A percentile compares a stretch with the other conserved stretches of the same genome.
phyloP scores from a whole-genome alignment of 768 basidiomycete genomes.

The Pluteus cervinus region DNA sequence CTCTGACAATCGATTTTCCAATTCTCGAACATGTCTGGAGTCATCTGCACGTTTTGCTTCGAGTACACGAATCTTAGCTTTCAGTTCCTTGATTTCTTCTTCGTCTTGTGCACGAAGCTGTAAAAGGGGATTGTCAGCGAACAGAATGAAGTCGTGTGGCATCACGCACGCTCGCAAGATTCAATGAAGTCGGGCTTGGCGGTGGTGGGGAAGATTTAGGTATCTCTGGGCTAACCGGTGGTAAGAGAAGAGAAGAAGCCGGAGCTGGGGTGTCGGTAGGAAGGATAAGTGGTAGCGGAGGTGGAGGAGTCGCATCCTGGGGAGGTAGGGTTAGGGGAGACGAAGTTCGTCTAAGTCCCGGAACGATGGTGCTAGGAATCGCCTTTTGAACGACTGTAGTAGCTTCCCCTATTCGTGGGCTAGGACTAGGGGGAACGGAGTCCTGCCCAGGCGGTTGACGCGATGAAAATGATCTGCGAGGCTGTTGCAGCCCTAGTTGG shows the following conservation, averaged over 20 bases:
- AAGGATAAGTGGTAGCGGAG: conserved; percentile 14
- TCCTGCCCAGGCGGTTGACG: conserved; percentile 38
- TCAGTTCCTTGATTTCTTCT: conserved; percentile 70
- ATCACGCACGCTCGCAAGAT: too few species aligned
- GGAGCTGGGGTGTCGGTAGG: conserved; percentile 5
- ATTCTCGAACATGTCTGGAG: conserved; percentile 72
- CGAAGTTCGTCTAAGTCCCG: conserved; percentile 32
- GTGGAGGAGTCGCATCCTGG: conserved; percentile 24
- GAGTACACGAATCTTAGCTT: conserved; percentile 76
- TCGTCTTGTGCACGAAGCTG: conserved; percentile 36
- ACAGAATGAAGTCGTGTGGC: not conserved
- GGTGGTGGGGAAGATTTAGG: too few species aligned
- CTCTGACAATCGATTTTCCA: conserved; percentile 80
- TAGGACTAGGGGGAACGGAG: conserved; percentile 23
- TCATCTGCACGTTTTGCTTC: conserved; percentile 89
- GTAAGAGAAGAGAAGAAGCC: conserved; percentile 2
- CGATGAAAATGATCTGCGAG: conserved; percentile 40
- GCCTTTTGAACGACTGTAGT: too few species aligned
- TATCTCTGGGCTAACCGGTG: too few species aligned
- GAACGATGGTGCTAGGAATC: too few species aligned
- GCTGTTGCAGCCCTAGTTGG: conserved; percentile 37
- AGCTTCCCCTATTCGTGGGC: too few species aligned
- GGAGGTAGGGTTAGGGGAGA: conserved; percentile 33
- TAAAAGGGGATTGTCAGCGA: not conserved
- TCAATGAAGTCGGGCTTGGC: too few species aligned